Percentiles rank a stretch among this genome's conserved stretches.
Conservation (phyloP, 345 rosid species). For the Rhizophora apiculata region DNA sequence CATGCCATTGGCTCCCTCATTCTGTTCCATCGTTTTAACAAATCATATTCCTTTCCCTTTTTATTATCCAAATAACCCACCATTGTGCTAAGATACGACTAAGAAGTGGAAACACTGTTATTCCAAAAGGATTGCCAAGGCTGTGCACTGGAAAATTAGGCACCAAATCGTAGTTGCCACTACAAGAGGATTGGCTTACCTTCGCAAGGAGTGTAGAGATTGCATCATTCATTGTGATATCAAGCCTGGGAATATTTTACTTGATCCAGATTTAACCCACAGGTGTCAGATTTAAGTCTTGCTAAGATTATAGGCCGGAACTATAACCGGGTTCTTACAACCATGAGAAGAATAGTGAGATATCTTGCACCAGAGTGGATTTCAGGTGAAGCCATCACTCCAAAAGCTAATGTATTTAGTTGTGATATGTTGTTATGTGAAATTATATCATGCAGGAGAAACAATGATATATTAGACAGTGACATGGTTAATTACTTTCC, state of each 20-base stretch:
- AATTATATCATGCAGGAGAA: too few species aligned
- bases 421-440: constrained; percentile 77
- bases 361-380: constrained; percentile 83
- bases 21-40: too few species aligned
- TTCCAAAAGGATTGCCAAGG: constrained; percentile 3
- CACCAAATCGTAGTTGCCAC: constrained; percentile 57
- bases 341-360: constrained; percentile 69
- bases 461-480: too few species aligned
- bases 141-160: constrained; percentile 34
- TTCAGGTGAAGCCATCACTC: constrained; percentile 63
- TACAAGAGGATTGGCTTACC: constrained; percentile 64
- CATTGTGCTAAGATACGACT: too few species aligned
- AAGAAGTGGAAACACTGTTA: constrained; percentile 6
- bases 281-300: constrained; percentile 74
- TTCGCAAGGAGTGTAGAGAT: constrained; percentile 26
- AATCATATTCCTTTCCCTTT: too few species aligned
- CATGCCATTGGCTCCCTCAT: too few species aligned
- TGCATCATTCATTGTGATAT: constrained; percentile 76
- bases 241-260: constrained; percentile 67
- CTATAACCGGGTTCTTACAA: constrained; percentile 64
- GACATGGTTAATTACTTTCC: too few species aligned
- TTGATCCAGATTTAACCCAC: constrained; percentile 55
- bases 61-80: too few species aligned
- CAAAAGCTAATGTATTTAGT: constrained; percentile 74
- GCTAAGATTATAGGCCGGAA: constrained; percentile 65